phyloP scores from a whole-genome alignment of 2,329 filamentous ascomycete genomes.

The Juglanconis oblonga region DNA sequence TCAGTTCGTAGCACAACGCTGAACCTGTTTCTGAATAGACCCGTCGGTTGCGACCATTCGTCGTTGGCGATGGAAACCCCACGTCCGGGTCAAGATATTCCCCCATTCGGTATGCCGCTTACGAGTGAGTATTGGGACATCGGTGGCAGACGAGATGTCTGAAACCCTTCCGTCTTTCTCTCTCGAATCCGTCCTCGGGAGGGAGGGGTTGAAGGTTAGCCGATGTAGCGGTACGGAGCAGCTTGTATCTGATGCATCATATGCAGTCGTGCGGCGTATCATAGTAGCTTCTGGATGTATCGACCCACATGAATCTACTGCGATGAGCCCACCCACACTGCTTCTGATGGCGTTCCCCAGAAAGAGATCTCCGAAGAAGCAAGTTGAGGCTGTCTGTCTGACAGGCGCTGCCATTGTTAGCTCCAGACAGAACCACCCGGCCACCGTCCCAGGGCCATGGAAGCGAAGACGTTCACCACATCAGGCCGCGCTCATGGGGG shows the following conservation, averaged over 20 bases:
- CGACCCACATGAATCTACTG: constrained; percentile 2
- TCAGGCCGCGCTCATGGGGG: background rate
- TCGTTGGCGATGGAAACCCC: background rate
- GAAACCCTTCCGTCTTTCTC: background rate
- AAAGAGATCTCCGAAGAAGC: background rate
- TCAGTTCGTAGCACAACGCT: background rate
- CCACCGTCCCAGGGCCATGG: background rate
- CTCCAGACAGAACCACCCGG: background rate
- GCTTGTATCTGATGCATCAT: constrained; percentile 2
- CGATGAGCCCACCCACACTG: background rate
- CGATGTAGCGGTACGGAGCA: background rate
- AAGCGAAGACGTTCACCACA: background rate
- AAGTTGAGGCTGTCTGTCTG: background rate
- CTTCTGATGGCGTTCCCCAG: background rate
- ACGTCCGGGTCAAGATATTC: background rate
- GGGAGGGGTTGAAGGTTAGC: background rate
- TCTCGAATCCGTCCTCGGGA: background rate
- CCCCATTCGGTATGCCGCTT: background rate
- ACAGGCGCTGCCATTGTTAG: background rate
- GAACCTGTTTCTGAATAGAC: background rate
- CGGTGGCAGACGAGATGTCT: background rate
- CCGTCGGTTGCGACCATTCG: background rate
- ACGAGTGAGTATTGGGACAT: background rate
- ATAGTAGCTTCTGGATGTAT: background rate
- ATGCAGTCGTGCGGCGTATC: background rate